Base-by-base conservation (phyloP, 2,329 filamentous ascomycete genomes). In the Cadophora malorum region DNA sequence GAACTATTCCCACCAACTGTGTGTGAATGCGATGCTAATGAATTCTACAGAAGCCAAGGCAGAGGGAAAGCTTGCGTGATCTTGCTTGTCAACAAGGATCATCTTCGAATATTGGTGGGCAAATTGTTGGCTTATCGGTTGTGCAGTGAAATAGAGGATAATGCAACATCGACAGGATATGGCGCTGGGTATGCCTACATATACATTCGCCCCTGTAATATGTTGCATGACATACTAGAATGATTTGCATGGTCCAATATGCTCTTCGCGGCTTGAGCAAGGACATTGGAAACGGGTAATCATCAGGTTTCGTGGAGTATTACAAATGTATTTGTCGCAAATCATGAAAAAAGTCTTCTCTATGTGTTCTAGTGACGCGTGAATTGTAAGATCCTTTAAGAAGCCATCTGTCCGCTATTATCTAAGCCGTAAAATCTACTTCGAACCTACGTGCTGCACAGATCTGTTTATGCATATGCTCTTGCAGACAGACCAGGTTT, bases 1-100 rank as follows among this genome's bases (percentile, higher is more conserved):
- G 81, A 47, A 7, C 16, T n/a, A 12, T 49, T 45, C 21, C 56
- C 25, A 31, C 0, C 4, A 45, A 21, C 45, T 21, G 68, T 60
- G 2, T 23, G 28, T 4, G 60, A 60, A 19, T 25, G 45, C 19
- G 28, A 63, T 55, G 60, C 79, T 82, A 75, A 82, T 68, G 61
- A 16, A 19, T 1, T 10, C 31, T 62, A 67, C 74, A 89, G 91
- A 93, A 77, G 91, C 91, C 73, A 92, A 90, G 77, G 85, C 87
- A 38, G 90, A 92, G 25, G 91, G 91, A 73, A 93, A 92, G 80
- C 81, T 93, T 52, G 49, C 65, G 3, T 67, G 41, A 59, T 59
- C 41, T 64, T 52, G 52, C 25, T 21, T 45, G 41, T 28, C 52
- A 33, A 49, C 7, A 16, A 41, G 19, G 50, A 25, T 45, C 47